Conservation (phyloP, 768 basidiomycete genomes). For the Rubroboletus pulcherrimus region DNA sequence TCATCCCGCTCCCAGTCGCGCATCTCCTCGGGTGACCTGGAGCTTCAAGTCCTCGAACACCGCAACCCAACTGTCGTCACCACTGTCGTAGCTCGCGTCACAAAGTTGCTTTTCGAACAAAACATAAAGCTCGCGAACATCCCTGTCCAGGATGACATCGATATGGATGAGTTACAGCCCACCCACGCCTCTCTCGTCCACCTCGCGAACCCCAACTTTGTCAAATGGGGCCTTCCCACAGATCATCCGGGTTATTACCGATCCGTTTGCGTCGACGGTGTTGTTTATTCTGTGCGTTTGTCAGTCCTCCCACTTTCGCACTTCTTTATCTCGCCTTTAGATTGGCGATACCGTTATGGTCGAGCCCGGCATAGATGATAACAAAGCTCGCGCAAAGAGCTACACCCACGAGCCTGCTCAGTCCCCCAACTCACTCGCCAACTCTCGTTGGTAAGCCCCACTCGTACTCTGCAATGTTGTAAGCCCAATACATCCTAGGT, state of each 20-base stretch:
- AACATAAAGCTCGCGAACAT: slow-evolving; percentile 40
- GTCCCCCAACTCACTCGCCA: slow-evolving; percentile 54
- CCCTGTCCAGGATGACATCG: slow-evolving; percentile 26
- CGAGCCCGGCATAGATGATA: slow-evolving; percentile 49
- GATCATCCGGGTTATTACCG: slow-evolving; percentile 34
- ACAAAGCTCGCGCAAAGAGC: slow-evolving; percentile 39
- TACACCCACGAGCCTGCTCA: slow-evolving; percentile 39
- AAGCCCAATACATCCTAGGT: slow-evolving; percentile 43
- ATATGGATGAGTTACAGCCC: slow-evolving; percentile 14
- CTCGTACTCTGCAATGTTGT: not conserved
- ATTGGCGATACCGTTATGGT: slow-evolving; percentile 64
- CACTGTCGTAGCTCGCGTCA: slow-evolving; percentile 43
- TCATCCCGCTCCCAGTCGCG: slow-evolving; percentile 19
- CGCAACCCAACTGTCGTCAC: slow-evolving; percentile 41
- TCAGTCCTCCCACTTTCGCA: not conserved
- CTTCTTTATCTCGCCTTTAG: slow-evolving; percentile 33
- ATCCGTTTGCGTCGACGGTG: slow-evolving; percentile 54
- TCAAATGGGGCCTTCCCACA: slow-evolving; percentile 33
- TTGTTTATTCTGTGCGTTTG: slow-evolving; percentile 47
- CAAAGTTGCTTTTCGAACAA: slow-evolving; percentile 44
- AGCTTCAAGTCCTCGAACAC: slow-evolving; percentile 36
- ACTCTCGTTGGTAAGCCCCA: slow-evolving; percentile 52
- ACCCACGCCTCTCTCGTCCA: slow-evolving; percentile 20
- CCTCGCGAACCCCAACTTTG: slow-evolving; percentile 28
- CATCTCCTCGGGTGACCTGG: slow-evolving; percentile 11